These are phyloP conservation scores for Chlorociboria aeruginascens DNA, from an alignment of 495 filamentous ascomycete species.

Conservation along the genomic window DNA sequence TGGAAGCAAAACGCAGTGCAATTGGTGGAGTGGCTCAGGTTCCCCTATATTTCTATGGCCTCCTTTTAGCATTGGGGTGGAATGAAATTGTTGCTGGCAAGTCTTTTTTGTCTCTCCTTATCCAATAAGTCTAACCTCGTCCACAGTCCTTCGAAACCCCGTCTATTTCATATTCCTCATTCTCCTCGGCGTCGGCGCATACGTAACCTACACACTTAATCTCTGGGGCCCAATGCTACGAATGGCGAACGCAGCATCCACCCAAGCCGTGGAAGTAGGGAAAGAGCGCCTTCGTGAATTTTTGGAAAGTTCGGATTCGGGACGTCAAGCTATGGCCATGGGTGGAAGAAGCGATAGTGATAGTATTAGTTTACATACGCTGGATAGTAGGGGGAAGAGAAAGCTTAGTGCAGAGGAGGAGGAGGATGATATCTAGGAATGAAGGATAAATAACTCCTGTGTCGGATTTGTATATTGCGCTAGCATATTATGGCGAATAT, in stretches of 20 bases:
- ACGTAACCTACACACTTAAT: conserved; percentile 85
- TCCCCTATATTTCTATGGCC: conserved; percentile 84
- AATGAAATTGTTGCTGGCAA: conserved; percentile 89
- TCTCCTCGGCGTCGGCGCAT: conserved; percentile 59
- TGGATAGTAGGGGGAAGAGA: conserved; percentile 50
- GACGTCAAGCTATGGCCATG: conserved; percentile 70
- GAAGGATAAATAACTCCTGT: no score
- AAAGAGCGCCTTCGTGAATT: conserved; percentile 84
- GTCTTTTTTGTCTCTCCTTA: conserved; percentile 20
- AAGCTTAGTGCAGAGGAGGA: conserved; percentile 33
- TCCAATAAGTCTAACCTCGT: conserved; percentile 1
- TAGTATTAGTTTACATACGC: conserved; percentile 42
- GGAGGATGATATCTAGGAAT: conserved; percentile 28
- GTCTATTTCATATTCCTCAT: conserved; percentile 84
- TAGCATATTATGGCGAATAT: conserved; percentile 4
- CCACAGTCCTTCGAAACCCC: conserved; percentile 77
- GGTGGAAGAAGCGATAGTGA: conserved; percentile 30
- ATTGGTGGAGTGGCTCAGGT: conserved; percentile 93
- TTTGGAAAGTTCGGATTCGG: conserved; percentile 67
- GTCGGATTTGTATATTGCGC: conserved; percentile 5
- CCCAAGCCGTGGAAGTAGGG: conserved; percentile 77
- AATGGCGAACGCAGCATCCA: conserved; percentile 79
- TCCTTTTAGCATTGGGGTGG: conserved; percentile 86
- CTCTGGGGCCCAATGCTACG: conserved; percentile 91
- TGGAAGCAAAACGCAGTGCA: conserved; percentile 92